These are phyloP conservation scores for Aspergillus aculeatus DNA, from an alignment of 2,329 filamentous ascomycete species.

Conservation along the genomic window DNA sequence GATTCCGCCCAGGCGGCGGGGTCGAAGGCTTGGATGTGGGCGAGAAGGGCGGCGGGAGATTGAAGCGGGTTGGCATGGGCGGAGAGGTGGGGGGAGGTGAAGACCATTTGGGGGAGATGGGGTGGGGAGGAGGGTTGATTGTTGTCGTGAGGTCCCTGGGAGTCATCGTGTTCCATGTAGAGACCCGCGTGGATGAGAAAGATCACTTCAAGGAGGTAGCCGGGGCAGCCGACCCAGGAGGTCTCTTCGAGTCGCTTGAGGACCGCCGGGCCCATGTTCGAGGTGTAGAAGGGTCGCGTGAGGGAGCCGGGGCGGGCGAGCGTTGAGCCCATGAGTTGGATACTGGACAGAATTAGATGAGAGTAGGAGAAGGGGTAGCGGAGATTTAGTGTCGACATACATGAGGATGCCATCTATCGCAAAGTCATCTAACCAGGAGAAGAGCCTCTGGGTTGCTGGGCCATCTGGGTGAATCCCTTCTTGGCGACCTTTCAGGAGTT, in stretches of 20 bases:
- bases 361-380: background rate
- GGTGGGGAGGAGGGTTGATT: no score
- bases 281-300: slow-evolving; percentile 40
- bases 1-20: slow-evolving; percentile 38
- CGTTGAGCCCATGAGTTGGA: slow-evolving; percentile 45
- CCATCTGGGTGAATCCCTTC: slow-evolving; percentile 16
- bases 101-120: slow-evolving; percentile 27
- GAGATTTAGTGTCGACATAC: slow-evolving; percentile 20
- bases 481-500: slow-evolving; percentile 43
- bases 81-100: slow-evolving; percentile 28
- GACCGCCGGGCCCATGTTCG: slow-evolving; percentile 35
- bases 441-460: slow-evolving; percentile 23
- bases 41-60: slow-evolving; percentile 33
- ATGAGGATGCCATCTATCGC: slow-evolving; percentile 40
- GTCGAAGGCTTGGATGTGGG: slow-evolving; percentile 41
- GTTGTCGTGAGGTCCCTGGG: slow-evolving; percentile 19
- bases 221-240: slow-evolving; percentile 43
- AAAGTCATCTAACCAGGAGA: slow-evolving; percentile 38
- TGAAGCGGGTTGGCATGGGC: slow-evolving; percentile 29
- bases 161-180: slow-evolving; percentile 27
- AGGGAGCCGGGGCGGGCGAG: slow-evolving; percentile 41
- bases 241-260: slow-evolving; percentile 43
- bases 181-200: slow-evolving; percentile 42
- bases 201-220: slow-evolving; percentile 42
- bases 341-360: slow-evolving; percentile 19